Evolutionary conservation across 768 basidiomycete genomes (phyloP).

Genomic region (Candolleomyces aberdarensis): DNA sequence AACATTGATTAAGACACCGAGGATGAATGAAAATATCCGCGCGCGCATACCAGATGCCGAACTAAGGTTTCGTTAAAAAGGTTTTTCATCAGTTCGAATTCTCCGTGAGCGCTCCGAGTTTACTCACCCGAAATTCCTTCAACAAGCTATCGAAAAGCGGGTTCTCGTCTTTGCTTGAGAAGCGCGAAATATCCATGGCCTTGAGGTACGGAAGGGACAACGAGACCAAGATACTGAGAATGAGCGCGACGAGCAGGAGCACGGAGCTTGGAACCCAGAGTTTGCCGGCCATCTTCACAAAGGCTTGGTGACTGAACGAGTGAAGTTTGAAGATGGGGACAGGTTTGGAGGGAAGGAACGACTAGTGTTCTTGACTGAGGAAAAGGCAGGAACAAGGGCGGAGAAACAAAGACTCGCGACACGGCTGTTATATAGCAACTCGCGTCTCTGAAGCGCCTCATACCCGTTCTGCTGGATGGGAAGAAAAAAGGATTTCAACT

Average conservation of each 20-base stretch:
- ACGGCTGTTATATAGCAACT: no score
- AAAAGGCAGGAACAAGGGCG: no score
- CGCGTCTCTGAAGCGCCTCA: no score
- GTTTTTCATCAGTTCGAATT: not conserved
- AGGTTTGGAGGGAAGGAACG: not conserved
- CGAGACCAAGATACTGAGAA: constrained; percentile 62
- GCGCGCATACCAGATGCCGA: constrained; percentile 61
- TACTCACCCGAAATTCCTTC: constrained; percentile 25
- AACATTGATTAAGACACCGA: not conserved
- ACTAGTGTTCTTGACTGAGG: no score
- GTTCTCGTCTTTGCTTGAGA: constrained; percentile 11
- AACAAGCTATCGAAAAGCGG: constrained; percentile 21
- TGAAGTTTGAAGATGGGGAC: not conserved
- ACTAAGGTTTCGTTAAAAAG: constrained; percentile 32
- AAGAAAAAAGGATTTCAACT: no score
- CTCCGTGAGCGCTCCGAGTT: not conserved
- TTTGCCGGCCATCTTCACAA: constrained; percentile 31
- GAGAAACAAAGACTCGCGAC: no score
- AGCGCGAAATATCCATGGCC: constrained; percentile 63
- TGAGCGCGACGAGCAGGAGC: constrained; percentile 33
- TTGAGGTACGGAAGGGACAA: constrained; percentile 70
- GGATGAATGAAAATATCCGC: constrained; percentile 8
- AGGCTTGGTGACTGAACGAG: not conserved
- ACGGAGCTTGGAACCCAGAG: constrained; percentile 57
- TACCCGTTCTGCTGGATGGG: no score